Evolutionary conservation across 305 asterid species (phyloP), one percentile per base, ranked within the genome.

Genomic region (Fraxinus platypoda): DNA sequence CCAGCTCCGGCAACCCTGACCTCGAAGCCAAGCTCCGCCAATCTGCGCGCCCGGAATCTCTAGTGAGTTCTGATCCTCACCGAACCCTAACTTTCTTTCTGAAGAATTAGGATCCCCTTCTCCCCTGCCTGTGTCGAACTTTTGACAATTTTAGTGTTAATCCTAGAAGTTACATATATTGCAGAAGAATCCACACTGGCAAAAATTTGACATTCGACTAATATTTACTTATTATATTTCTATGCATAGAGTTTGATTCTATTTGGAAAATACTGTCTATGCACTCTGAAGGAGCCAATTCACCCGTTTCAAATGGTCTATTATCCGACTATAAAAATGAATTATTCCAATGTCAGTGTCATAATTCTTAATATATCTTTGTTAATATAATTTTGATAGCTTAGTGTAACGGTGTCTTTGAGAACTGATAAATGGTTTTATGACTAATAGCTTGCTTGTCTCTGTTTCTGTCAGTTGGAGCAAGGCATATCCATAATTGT

Each of bases 1-100:
- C 99, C 78, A 95, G 81, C 76, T 83, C 97, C 34, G 66, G 85
- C 38, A 86, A 89, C 81, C 93, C 97, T 15, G 94, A 94, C 13
- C 93, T 94, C 74, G 99, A 95, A 88, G 94, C 94, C 37, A 35
- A 35, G 41, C 41, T 35, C 11, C 11, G 41, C 41, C 41, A 35
- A 35, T 35, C 41, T 35, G 2, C 41, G 9, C 2, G 41, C 41
- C 41, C 11, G 11, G 41, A 35, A 35, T 35, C 41, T 35, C 41
- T 35, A 35, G 11, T 37, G 43, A 37, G 43, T 37, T 37, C 1
- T 35, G 38, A 1, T 35, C 38, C 38, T 35, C 38, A 35, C 38
- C 38, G 38, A 35, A 35, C 41, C 41, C 41, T 35, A 35, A 35
- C 41, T 35, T 35, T 35, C 2, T 6, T 35, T 35, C 11, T 35